Conservation (phyloP, 2,329 filamentous ascomycete genomes). For the Helotiales sp. region DNA sequence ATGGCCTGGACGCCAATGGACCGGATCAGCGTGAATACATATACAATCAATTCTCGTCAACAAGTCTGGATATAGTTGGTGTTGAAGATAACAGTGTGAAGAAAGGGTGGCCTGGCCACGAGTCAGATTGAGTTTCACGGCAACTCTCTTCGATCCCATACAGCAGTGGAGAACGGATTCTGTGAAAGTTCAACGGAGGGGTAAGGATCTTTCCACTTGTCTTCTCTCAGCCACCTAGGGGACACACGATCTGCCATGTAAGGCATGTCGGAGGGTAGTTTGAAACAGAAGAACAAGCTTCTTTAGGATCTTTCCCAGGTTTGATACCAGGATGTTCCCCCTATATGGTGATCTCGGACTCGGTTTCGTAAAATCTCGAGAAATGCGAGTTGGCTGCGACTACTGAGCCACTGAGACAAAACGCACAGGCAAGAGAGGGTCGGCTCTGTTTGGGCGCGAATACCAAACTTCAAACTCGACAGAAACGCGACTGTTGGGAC, state of each 20-base stretch:
- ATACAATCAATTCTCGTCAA: not conserved
- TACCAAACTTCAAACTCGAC: not conserved
- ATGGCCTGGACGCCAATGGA: not conserved
- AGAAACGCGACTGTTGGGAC: conserved; percentile 1
- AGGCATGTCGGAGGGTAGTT: not conserved
- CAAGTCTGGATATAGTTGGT: not conserved
- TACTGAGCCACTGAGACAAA: not conserved
- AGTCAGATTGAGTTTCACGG: conserved; percentile 3
- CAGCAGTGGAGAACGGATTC: not conserved
- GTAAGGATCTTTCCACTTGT: not conserved
- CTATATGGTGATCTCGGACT: not conserved
- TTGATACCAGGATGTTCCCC: not conserved
- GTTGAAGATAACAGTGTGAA: not conserved
- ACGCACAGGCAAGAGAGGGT: not conserved
- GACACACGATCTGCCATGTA: not conserved
- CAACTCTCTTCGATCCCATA: not conserved
- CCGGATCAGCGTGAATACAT: not conserved
- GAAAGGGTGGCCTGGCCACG: not conserved
- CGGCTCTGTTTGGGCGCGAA: not conserved
- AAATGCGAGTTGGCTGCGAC: not conserved
- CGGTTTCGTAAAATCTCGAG: not conserved
- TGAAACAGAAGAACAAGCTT: conserved; percentile 7
- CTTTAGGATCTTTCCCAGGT: not conserved
- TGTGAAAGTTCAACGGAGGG: not conserved
- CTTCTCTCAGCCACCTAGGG: not conserved